Evolutionary conservation across 345 rosid genomes (phyloP), one percentile per base, ranked within the genome.

Genomic region (Hibiscus tridactylites): DNA sequence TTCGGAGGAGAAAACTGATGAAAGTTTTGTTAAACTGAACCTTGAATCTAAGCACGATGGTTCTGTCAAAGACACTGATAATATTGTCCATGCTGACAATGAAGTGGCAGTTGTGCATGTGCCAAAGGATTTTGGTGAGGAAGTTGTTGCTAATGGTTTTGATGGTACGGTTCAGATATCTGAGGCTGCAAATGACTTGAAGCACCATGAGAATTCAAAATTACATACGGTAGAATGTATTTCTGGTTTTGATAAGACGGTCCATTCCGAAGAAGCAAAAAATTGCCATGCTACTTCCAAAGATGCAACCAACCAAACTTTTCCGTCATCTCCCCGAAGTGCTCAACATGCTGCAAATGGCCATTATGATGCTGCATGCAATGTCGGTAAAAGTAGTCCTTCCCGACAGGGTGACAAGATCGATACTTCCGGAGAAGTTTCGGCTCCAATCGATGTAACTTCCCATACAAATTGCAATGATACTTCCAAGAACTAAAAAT

Each of bases 1-100:
- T 49, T 49, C 26, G 8, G 58, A 49, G 70, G 70, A 24, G 42
- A 67, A 67, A 67, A 28, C 33, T 67, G 59, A 50, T 68, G 71
- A 68, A 50, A 29, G 44, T 42, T 8, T 68, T 68, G 60, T 29
- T 50, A 50, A 68, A 28, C 26, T 7, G 42, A 29, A 50, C 44
- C 59, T 50, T 68, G 71, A 68, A 50, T 28, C 59, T 67, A 66
- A 46, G 39, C 31, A 26, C 26, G 71, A 28, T 9, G 59, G 26
- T 50, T 67, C 71, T 49, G 42, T 28, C 71, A 67, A 67, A 49
- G 26, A 28, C 2, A 3, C 44, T 29, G 26, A 29, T 5, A 21
- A 31, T 9, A 68, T 50, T 31, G 28, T 50, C 54, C 35, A 9
- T 50, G 4, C 44, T 9, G 59, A 49, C 56, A 49, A 67, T 47